Evolutionary conservation across 2,329 filamentous ascomycete genomes (phyloP).

Genomic region (Colletotrichum tanaceti): DNA sequence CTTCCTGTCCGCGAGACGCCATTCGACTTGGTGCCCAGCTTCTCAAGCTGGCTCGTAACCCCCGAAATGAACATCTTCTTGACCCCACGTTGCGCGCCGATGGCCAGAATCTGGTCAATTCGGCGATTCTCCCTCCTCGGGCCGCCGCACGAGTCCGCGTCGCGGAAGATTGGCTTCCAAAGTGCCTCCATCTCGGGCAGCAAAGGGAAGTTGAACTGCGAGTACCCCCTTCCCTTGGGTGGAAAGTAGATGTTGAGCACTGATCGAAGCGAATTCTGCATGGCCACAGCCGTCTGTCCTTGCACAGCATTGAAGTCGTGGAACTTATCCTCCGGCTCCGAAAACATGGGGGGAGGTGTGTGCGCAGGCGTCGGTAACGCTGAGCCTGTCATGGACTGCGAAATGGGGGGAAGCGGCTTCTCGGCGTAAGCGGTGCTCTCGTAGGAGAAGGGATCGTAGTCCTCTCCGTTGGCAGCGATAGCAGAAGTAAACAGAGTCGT

Average conservation of each 20-base stretch:
- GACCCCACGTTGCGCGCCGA: conserved; percentile 68
- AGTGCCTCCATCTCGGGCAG: conserved; percentile 62
- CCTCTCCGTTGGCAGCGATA: conserved; percentile 45
- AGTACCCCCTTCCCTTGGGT: conserved; percentile 58
- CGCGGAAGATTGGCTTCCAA: conserved; percentile 65
- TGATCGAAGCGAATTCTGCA: conserved; percentile 69
- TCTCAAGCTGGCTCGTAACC: conserved; percentile 65
- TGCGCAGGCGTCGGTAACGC: conserved; percentile 57
- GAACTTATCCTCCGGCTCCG: conserved; percentile 53
- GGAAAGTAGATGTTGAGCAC: conserved; percentile 65
- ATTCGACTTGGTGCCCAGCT: conserved; percentile 62
- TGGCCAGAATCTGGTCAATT: conserved; percentile 69
- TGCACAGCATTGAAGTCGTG: conserved; percentile 57
- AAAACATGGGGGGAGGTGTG: conserved; percentile 54
- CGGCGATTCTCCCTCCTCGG: conserved; percentile 49
- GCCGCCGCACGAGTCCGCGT: conserved; percentile 47
- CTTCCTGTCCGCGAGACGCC: conserved; percentile 65
- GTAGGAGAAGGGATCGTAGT: conserved; percentile 62
- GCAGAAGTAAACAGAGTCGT: conserved; percentile 17
- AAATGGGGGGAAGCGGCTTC: conserved; percentile 15
- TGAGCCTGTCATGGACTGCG: conserved; percentile 44
- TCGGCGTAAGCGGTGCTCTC: conserved; percentile 12
- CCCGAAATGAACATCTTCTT: conserved; percentile 60
- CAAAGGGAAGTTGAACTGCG: conserved; percentile 60
- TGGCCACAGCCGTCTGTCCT: conserved; percentile 60